phyloP scores from a whole-genome alignment of 2,329 filamentous ascomycete genomes.

The Cladosporium colombiae region DNA sequence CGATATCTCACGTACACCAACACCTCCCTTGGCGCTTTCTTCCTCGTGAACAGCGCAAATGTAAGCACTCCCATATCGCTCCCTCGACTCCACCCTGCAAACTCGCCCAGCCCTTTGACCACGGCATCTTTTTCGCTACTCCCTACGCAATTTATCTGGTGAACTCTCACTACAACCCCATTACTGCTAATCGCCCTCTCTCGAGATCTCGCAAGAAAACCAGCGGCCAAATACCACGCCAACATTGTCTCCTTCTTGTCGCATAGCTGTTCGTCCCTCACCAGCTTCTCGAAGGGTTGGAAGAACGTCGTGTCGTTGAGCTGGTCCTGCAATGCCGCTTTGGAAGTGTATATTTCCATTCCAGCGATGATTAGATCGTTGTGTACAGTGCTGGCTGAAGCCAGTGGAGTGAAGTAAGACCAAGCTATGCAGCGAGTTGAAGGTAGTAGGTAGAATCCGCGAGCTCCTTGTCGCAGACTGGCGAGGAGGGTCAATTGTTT shows the following conservation, averaged over 20 bases:
- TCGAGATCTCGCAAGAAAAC: constrained; percentile 27
- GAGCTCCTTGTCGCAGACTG: constrained; percentile 27
- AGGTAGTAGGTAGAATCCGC: constrained; percentile 31
- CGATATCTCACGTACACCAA: constrained; percentile 30
- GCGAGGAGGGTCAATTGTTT: constrained; percentile 28
- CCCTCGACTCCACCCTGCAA: constrained; percentile 24
- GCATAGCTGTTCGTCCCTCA: constrained; percentile 28
- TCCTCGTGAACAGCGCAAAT: constrained; percentile 31
- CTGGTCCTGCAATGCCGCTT: constrained; percentile 29
- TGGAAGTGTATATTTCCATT: constrained; percentile 32
- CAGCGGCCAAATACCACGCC: constrained; percentile 30
- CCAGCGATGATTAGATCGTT: constrained; percentile 25
- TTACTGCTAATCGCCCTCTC: constrained; percentile 20
- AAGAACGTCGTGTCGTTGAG: constrained; percentile 32
- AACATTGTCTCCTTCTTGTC: constrained; percentile 27
- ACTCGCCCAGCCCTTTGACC: constrained; percentile 19
- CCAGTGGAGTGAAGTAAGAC: constrained; percentile 25
- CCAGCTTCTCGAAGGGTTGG: constrained; percentile 30
- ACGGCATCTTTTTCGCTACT: constrained; percentile 14
- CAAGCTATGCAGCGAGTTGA: constrained; percentile 27
- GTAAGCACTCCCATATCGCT: constrained; percentile 30
- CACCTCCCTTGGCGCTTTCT: constrained; percentile 30
- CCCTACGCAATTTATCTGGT: constrained; percentile 23
- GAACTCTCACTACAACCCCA: constrained; percentile 24
- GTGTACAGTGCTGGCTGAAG: background rate